Evolutionary conservation across 176 grass and related monocot genomes (phyloP).

Genomic region (Lolium rigidum): DNA sequence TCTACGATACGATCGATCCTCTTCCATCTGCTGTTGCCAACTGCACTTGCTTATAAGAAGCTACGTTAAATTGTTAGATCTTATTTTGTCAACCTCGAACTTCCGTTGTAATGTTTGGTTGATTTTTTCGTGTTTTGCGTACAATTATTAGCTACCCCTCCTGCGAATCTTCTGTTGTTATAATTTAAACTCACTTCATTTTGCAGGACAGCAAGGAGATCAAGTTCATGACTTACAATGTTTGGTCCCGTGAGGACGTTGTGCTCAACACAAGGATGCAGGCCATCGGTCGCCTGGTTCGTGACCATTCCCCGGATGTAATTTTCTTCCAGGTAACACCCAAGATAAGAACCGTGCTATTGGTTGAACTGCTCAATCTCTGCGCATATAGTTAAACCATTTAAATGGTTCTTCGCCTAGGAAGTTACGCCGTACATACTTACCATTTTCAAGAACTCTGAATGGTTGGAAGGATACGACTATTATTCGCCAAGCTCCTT

Average conservation of each 20-base stretch:
- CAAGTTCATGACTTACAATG: constrained; percentile 39
- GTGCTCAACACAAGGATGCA: constrained; percentile 8
- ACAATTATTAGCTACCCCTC: not conserved
- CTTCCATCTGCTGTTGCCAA: not conserved
- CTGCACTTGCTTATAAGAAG: not conserved
- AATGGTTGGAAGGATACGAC: constrained; percentile 16
- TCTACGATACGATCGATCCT: not conserved
- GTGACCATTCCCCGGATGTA: not conserved
- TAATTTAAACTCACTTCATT: no score
- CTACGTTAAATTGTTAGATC: no score
- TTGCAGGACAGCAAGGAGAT: not conserved
- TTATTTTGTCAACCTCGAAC: no score
- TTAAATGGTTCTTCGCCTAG: not conserved
- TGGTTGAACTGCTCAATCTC: not conserved
- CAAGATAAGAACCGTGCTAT: not conserved
- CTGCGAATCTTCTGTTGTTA: no score
- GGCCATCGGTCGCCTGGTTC: not conserved
- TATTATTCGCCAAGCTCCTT: not conserved
- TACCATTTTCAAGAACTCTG: constrained; percentile 3
- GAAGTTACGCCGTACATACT: constrained; percentile 25
- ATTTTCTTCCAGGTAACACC: constrained; percentile 34
- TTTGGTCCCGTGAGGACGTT: constrained; percentile 39
- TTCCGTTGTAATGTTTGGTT: no score
- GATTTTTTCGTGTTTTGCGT: no score
- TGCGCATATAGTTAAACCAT: not conserved